Evolutionary conservation across 73 alveolate species (phyloP).

Genomic region (Paramecium primaurelia): DNA sequence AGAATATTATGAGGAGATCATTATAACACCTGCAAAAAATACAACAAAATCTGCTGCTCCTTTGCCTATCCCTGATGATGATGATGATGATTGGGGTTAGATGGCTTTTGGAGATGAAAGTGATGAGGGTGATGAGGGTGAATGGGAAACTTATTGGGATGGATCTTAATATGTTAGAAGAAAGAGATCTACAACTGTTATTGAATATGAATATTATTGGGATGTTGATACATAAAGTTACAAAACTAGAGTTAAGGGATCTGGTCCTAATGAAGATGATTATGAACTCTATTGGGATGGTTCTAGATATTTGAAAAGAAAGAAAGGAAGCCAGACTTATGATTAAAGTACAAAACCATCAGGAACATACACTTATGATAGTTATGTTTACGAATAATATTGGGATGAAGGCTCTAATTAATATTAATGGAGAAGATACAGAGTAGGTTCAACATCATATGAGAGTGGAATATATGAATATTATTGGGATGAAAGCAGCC

Average conservation of each 20-base stretch:
- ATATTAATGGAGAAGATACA: neutral
- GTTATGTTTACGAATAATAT: neutral
- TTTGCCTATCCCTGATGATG: neutral
- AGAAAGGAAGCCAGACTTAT: neutral
- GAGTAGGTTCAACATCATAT: neutral
- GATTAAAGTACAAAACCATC: neutral
- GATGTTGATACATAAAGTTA: neutral
- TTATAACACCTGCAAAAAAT: neutral
- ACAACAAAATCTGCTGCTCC: neutral
- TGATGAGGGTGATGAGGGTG: neutral
- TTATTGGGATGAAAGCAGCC: neutral
- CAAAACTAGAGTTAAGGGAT: neutral
- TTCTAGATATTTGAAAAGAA: neutral
- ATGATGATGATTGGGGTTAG: neutral
- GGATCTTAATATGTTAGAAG: neutral
- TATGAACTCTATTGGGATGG: slow-evolving; percentile 19
- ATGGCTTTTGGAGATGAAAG: neutral
- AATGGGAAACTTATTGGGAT: slow-evolving; percentile 25
- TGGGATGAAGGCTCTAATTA: neutral
- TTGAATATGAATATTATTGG: slow-evolving; percentile 2
- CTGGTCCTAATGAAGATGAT: neutral
- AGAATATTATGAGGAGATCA: neutral
- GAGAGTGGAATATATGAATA: neutral
- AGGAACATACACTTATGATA: neutral
- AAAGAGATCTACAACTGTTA: neutral